Base-by-base conservation (phyloP, 345 rosid species). In the Psidium friedrichsthalianum region DNA sequence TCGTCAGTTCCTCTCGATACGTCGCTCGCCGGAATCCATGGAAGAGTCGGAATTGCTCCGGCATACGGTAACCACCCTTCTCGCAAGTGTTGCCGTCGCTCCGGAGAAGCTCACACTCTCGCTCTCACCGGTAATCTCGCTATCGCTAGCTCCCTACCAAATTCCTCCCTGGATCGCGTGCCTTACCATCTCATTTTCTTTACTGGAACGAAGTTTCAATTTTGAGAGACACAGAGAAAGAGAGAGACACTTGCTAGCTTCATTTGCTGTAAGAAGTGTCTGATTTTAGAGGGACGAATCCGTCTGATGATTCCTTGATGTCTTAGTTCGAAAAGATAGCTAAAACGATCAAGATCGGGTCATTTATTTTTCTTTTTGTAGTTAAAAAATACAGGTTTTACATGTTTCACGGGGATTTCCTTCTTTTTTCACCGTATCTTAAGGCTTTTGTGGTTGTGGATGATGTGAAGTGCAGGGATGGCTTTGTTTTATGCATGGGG, bases 71-170 rank as follows among this genome's bases (percentile, higher is more conserved):
- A 90, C 85, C 78, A 90, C 85, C 78, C 91, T 12, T 92, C 92
- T 56, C 90, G 86, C 56, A 93, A 86, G 89, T 93, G 24, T 87
- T 42, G 84, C 92, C 25, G 51, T 94, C 44, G 93, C 94, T 92
- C 98, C 86, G 99, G 98, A 10, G 99, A 96, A 93, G 90, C 95
- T 86, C 99, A 96, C 86, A 93, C 96, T 84, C 92, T 96, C 32
- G 96, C 93, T 74, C 94, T 96, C 27, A 83, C 96, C 11, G 96
- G 98, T 94, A 91, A 84, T 21, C 12, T 40, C 36, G n/a, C 27
- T 52, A 54, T n/a, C 59, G 20, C 44, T 27, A 22, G 20, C 82
- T 74, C 25, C 1, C 86, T 56, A 25, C 27, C 74, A 16, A 57
- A 59, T 29, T 44, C 47, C 36, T 25, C 57, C 57, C 57, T 55